phyloP scores from a whole-genome alignment of 805 yeast species.

The Yamadazyma takamatsuzukensis region DNA sequence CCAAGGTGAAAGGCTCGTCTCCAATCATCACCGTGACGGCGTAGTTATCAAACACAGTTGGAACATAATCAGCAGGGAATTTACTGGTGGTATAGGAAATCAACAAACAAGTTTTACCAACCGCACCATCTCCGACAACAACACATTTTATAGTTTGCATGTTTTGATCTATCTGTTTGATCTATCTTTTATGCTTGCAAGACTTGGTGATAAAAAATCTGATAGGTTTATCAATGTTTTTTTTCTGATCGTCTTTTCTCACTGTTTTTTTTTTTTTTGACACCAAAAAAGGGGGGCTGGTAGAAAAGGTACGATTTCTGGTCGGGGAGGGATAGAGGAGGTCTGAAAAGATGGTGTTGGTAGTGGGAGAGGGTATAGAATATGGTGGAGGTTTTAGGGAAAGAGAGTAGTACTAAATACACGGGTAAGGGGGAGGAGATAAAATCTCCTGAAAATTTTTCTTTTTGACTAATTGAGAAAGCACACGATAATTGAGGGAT shows the following conservation, averaged over 20 bases:
- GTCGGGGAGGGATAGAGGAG: not conserved
- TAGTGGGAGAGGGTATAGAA: too few relatives aligned
- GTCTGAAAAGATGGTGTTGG: not conserved
- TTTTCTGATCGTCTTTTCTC: not conserved
- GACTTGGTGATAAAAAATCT: not conserved
- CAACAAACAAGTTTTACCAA: constrained; percentile 92
- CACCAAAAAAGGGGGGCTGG: not conserved
- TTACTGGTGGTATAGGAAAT: constrained; percentile 96
- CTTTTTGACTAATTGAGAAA: too few relatives aligned
- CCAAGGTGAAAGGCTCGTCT: constrained; percentile 95
- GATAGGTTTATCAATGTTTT: not conserved
- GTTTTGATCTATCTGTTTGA: constrained; percentile 3
- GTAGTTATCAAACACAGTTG: constrained; percentile 95
- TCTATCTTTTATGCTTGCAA: constrained; percentile 3
- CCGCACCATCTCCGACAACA: constrained; percentile 99
- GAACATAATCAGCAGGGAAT: constrained; percentile 97
- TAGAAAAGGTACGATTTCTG: too few relatives aligned
- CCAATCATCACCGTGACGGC: constrained; percentile 96
- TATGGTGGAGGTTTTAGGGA: too few relatives aligned
- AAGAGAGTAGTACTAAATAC: too few relatives aligned
- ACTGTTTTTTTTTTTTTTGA: not conserved
- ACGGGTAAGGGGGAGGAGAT: too few relatives aligned
- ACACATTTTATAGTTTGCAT: constrained; percentile 85
- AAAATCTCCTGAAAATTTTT: too few relatives aligned
- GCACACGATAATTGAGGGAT: too few relatives aligned